Base-by-base conservation (phyloP, 768 basidiomycete genomes). In the Amanita pallidorosea region DNA sequence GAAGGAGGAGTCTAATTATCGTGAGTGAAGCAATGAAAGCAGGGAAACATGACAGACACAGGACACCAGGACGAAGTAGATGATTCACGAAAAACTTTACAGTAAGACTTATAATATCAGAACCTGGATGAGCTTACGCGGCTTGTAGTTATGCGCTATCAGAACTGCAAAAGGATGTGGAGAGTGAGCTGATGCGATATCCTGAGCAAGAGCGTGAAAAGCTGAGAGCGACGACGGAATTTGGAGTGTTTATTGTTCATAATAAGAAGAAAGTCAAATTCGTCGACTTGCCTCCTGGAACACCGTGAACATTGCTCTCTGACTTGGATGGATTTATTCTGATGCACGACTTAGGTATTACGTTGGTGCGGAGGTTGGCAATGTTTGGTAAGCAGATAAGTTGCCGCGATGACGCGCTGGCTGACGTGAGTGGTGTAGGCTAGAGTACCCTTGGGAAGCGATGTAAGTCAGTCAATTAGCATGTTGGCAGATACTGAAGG, bases 201-300 rank as follows among this genome's bases (percentile, higher is more conserved):
- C 83, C 87, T 4, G 86, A 88, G 64, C 65, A 76, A 15, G 83
- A 93, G 57, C 83, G 85, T 46, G 79, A 84, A n/a, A 76, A 76
- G 1, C 67, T 82, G 17, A 76, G 78, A 53, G 63, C 67, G 7
- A 70, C 74, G 4, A 93, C 95, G 23, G 73, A 86, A 63, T 91
- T 99, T 54, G 94, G 80, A 1, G 72, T 97, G 56, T 99, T 98
- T 61, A 95, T 98, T 43, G 89, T 94, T 22, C 88, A 93, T 67
- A 90, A 93, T 72, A 98, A 97, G 70, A 72, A 81, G 54, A 97
- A 97, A 69, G 70, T 73, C 29, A 99, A 99, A 70, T 63, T 82
- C 33, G 93, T 81, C 23, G 67, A 79, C 41, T 68, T 99, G 34
- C 88, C 92, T 2, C 57, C 71, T 2, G 77, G 79, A 53, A 71